A percentile compares a stretch with the other conserved stretches of the same genome.
Evolutionary conservation across 441 rosid genomes (phyloP).

Genomic region (Gossypium davidsonii): DNA sequence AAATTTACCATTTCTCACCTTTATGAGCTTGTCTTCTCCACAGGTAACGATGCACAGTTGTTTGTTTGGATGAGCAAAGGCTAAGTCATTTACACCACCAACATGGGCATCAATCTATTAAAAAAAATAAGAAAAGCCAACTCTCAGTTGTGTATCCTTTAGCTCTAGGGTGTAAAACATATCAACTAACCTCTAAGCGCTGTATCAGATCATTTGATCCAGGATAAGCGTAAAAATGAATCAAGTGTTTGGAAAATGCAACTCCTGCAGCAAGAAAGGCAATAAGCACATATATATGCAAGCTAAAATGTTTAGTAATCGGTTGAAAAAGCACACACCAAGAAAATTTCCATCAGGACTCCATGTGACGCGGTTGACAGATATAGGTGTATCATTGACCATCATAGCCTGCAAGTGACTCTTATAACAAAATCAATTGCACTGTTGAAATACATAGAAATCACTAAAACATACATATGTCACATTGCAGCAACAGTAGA

Average conservation of each 20-base stretch:
- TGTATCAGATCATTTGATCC: constrained; percentile 63
- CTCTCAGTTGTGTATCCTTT: constrained; percentile 11
- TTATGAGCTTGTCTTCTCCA: constrained; percentile 84
- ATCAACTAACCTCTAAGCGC: constrained; percentile 56
- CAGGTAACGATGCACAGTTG: constrained; percentile 80
- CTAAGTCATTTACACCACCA: constrained; percentile 87
- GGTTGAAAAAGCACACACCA: constrained; percentile 40
- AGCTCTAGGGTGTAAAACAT: constrained; percentile 6
- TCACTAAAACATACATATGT: not conserved
- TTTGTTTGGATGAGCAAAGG: constrained; percentile 80
- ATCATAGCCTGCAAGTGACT: constrained; percentile 45
- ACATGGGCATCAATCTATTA: constrained; percentile 79
- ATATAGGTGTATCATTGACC: constrained; percentile 45
- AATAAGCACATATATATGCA: constrained; percentile 20
- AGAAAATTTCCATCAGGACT: constrained; percentile 79
- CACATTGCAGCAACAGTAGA: not conserved
- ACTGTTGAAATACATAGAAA: constrained; percentile 5
- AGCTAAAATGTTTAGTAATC: not conserved
- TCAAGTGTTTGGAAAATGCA: constrained; percentile 66
- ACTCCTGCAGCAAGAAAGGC: constrained; percentile 47
- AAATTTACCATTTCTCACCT: constrained; percentile 38
- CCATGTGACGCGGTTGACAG: constrained; percentile 79
- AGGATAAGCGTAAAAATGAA: constrained; percentile 56
- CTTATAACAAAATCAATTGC: constrained; percentile 14
- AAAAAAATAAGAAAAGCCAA: constrained; percentile 11